Evolutionary conservation across 495 filamentous ascomycete species (phyloP).

Genomic region (Cenococcum geophilum): DNA sequence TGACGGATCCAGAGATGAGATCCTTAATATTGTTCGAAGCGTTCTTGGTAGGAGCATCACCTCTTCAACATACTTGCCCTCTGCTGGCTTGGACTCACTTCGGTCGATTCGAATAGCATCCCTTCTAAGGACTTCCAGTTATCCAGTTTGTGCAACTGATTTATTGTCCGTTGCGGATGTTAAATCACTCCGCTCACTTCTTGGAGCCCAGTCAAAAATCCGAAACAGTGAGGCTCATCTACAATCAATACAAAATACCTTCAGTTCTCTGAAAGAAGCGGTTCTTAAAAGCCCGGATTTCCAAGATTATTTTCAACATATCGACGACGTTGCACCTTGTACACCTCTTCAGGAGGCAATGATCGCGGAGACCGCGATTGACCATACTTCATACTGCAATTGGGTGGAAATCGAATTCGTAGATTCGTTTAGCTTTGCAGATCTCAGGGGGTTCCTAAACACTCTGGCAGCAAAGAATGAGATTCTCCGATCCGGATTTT

Average conservation of each 20-base stretch:
- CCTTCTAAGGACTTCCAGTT: conserved; percentile 47
- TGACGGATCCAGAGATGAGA: conserved; percentile 31
- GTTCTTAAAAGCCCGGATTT: conserved; percentile 4
- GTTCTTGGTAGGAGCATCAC: conserved; percentile 44
- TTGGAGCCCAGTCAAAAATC: conserved; percentile 4
- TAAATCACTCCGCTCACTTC: conserved; percentile 5
- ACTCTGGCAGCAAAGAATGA: conserved; percentile 50
- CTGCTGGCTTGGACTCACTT: conserved; percentile 66
- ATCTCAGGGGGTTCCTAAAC: conserved; percentile 45
- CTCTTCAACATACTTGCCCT: conserved; percentile 44
- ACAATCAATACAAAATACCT: not conserved
- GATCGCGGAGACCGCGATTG: conserved; percentile 58
- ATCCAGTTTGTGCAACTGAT: conserved; percentile 48
- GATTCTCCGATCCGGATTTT: conserved; percentile 67
- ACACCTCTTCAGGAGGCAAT: conserved; percentile 71
- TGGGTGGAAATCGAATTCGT: conserved; percentile 53
- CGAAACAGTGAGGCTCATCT: not conserved
- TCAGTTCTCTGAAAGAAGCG: conserved; percentile 16
- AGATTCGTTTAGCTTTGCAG: conserved; percentile 6
- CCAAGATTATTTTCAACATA: conserved; percentile 4
- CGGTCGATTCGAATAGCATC: conserved; percentile 61
- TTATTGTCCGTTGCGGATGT: conserved; percentile 46
- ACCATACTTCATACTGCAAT: conserved; percentile 62
- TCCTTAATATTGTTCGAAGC: conserved; percentile 45
- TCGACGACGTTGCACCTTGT: conserved; percentile 54